Base-by-base conservation (phyloP, 352 stramenopile genomes). In the Phytophthora multivora region DNA sequence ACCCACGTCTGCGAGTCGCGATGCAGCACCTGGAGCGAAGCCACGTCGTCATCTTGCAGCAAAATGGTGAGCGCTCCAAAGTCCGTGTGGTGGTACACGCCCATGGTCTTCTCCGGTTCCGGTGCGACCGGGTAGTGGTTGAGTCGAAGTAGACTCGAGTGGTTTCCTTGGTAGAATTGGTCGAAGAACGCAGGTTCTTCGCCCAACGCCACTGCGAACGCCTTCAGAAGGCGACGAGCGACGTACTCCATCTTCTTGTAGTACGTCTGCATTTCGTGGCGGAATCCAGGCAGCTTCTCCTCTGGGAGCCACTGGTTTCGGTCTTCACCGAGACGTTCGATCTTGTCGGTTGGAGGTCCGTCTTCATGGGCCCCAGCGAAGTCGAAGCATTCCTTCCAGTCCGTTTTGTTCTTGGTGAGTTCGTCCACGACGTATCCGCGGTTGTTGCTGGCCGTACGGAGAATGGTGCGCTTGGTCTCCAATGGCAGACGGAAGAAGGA, bases 341-440 rank as follows among this genome's bases (percentile, higher is more conserved):
- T 50, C 38, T 81, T 64, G 28, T 89, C 59, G 0, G 21, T 52
- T 5, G 79, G 68, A 1, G 69, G 38, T 2, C 63, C 69, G 19
- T 82, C 72, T 16, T 86, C 77, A 2, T 75, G 56, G 1, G 19
- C 59, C 0, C 66, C 74, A 13, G 66, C 63, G 40, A 77, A 77
- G 77, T 97, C 92, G 16, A 97, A 75, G 8, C 63, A 73, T 63
- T 97, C 79, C 52, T 98, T 98, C 88, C 89, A 97, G 75, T 98
- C 95, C n/a, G 73, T 77, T 48, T 84, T 92, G 68, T 96, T 89
- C 77, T 98, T 98, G 33, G 94, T 98, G 26, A 98, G 71, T 63
- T 98, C 94, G 55, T 95, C 83, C 59, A 98, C 88, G 73, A 97
- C 97, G 68, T 86, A 98, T 13, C 95, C 94, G 43, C 91, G 75